phyloP scores from a whole-genome alignment of 2,329 filamentous ascomycete species.

The Aaosphaeria arxii region DNA sequence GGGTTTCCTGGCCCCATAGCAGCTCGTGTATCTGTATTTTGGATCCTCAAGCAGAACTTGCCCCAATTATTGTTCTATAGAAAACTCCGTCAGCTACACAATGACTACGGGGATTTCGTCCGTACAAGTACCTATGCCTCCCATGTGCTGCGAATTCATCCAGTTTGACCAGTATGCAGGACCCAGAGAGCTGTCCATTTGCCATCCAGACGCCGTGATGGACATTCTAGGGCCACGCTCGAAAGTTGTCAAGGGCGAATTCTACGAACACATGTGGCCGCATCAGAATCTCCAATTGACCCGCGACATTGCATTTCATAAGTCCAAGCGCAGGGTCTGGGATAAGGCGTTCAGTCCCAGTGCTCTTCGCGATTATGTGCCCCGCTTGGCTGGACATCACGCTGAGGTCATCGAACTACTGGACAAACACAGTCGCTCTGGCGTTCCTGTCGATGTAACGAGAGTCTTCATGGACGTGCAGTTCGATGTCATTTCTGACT shows the following conservation, averaged over 20 bases:
- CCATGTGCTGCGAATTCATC: not conserved
- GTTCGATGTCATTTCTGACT: slow-evolving; percentile 45
- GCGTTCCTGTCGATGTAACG: slow-evolving; percentile 4
- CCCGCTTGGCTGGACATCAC: not conserved
- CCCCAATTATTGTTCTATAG: slow-evolving; percentile 2
- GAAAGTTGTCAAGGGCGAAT: slow-evolving; percentile 9
- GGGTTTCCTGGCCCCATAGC: slow-evolving; percentile 36
- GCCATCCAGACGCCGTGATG: slow-evolving; percentile 2
- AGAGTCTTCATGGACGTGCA: slow-evolving; percentile 26
- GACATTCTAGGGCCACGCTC: slow-evolving; percentile 5
- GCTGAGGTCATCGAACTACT: not conserved
- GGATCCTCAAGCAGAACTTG: slow-evolving; percentile 12
- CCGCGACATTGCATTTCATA: slow-evolving; percentile 8
- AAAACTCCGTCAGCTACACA: slow-evolving; percentile 21
- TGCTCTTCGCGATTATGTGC: not conserved
- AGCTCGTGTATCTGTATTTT: slow-evolving; percentile 4
- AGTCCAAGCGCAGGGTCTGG: slow-evolving; percentile 8
- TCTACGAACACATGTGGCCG: slow-evolving; percentile 7
- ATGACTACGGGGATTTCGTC: slow-evolving; percentile 23
- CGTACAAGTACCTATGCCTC: slow-evolving; percentile 3
- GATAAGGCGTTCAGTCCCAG: slow-evolving; percentile 4
- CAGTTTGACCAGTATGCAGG: slow-evolving; percentile 2
- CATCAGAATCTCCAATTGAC: slow-evolving; percentile 5
- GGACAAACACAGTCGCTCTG: not conserved
- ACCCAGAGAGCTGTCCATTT: slow-evolving; percentile 14